A percentile compares a stretch with the other conserved stretches of the same genome.
Evolutionary conservation across 139 green algal species (phyloP).

Genomic region (Picochlorum sp.): DNA sequence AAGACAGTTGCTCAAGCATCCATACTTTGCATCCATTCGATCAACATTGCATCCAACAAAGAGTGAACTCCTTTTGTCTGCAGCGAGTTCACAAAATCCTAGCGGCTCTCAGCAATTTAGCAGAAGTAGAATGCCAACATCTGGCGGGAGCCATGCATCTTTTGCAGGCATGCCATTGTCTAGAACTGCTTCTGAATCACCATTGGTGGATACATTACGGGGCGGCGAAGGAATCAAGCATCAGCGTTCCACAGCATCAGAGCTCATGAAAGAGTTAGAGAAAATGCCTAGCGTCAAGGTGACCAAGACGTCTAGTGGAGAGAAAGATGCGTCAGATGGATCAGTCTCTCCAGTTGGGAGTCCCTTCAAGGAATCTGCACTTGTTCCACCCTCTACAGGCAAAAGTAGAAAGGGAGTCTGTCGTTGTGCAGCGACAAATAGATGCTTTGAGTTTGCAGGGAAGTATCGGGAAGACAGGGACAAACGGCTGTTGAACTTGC

Average conservation of each 20-base stretch:
- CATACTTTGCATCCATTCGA: slow-evolving; percentile 78
- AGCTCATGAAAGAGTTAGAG: slow-evolving; percentile 15
- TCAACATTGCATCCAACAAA: neutral
- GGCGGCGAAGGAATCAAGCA: neutral
- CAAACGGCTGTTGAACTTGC: slow-evolving; percentile 52
- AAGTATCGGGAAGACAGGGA: slow-evolving; percentile 36
- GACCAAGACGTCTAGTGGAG: neutral
- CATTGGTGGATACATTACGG: neutral
- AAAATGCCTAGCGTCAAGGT: neutral
- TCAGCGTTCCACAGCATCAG: slow-evolving; percentile 21
- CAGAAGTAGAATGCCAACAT: neutral
- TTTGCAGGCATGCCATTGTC: neutral
- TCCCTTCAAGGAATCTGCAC: slow-evolving; percentile 15
- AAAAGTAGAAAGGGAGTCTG: slow-evolving; percentile 2
- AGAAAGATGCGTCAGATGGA: neutral
- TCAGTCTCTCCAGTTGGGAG: neutral
- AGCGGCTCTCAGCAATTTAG: neutral
- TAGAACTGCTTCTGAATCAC: neutral
- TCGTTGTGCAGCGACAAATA: slow-evolving; percentile 17
- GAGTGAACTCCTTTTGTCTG: slow-evolving; percentile 13
- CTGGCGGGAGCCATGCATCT: neutral
- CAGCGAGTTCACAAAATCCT: neutral
- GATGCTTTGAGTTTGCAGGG: slow-evolving; percentile 54
- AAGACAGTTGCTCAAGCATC: slow-evolving; percentile 82
- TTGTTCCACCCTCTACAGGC: neutral